Conservation (phyloP, 2,329 filamentous ascomycete species). For the Beauveria varroae region DNA sequence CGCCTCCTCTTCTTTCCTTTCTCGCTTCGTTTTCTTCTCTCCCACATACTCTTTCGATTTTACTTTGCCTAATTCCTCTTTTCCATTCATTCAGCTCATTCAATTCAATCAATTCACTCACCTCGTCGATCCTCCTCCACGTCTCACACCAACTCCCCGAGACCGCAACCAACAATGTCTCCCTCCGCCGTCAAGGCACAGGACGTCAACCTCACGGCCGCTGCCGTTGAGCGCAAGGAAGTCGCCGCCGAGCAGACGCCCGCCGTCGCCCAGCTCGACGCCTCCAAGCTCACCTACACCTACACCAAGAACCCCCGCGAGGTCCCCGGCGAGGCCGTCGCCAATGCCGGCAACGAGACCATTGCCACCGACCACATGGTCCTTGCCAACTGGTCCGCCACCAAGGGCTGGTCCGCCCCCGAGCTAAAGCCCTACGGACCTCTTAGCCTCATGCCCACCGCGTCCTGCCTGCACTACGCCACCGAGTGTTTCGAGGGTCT, state of each 20-base stretch:
- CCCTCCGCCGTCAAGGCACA: slow-evolving; percentile 40
- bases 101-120: background rate
- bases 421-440: slow-evolving; percentile 71
- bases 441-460: slow-evolving; percentile 70
- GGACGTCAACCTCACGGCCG: slow-evolving; percentile 44
- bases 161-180: slow-evolving; percentile 31
- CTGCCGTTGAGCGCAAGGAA: slow-evolving; percentile 44
- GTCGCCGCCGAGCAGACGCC: slow-evolving; percentile 22
- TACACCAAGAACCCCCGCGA: slow-evolving; percentile 41
- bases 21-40: background rate
- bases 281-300: slow-evolving; percentile 52
- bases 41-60: background rate
- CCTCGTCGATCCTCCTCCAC: background rate
- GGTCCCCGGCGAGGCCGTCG: slow-evolving; percentile 43
- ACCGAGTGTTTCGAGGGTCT: slow-evolving; percentile 85
- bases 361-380: slow-evolving; percentile 86
- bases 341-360: slow-evolving; percentile 41
- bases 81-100: background rate
- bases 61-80: background rate
- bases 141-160: background rate
- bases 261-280: slow-evolving; percentile 52
- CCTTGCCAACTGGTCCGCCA: slow-evolving; percentile 58
- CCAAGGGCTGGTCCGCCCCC: slow-evolving; percentile 64
- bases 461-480: slow-evolving; percentile 78
- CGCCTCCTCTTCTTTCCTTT: background rate